Evolutionary conservation across 2,329 filamentous ascomycete species (phyloP).

Genomic region (Endothia cerciana): DNA sequence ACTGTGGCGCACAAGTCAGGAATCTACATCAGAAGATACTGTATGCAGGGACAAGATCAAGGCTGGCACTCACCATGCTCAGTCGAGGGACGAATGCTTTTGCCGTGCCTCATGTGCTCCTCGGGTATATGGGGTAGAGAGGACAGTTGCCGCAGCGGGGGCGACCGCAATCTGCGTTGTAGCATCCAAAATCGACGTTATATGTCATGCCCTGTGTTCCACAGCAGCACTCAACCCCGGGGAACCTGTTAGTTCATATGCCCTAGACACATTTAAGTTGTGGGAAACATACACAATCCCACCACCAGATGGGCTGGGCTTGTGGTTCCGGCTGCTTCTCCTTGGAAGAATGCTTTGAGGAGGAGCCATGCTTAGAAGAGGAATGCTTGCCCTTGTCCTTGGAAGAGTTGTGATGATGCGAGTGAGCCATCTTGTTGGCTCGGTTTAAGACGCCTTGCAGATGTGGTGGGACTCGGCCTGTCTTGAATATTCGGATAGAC

Average conservation of each 20-base stretch:
- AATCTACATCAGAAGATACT: background rate
- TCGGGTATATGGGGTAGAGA: too few relatives aligned
- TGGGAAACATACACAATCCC: conserved; percentile 5
- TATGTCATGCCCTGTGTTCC: background rate
- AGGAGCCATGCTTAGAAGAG: background rate
- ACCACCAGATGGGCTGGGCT: background rate
- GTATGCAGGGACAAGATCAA: background rate
- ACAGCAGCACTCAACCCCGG: background rate
- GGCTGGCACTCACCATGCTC: background rate
- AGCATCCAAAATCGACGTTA: background rate
- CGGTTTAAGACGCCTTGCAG: background rate
- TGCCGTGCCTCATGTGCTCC: background rate
- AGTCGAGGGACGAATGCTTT: background rate
- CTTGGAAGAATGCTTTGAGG: background rate
- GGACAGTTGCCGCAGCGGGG: background rate
- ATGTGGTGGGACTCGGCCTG: background rate
- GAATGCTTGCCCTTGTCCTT: background rate
- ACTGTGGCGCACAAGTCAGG: background rate
- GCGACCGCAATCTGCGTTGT: background rate
- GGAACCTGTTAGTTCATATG: background rate
- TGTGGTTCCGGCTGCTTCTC: background rate
- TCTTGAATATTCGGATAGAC: background rate
- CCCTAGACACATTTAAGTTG: background rate
- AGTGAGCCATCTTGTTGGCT: background rate
- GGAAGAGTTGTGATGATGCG: background rate